A percentile compares a stretch with the other conserved stretches of the same genome.
phyloP scores from a whole-genome alignment of 2,329 filamentous ascomycete species.

The Onygena corvina region DNA sequence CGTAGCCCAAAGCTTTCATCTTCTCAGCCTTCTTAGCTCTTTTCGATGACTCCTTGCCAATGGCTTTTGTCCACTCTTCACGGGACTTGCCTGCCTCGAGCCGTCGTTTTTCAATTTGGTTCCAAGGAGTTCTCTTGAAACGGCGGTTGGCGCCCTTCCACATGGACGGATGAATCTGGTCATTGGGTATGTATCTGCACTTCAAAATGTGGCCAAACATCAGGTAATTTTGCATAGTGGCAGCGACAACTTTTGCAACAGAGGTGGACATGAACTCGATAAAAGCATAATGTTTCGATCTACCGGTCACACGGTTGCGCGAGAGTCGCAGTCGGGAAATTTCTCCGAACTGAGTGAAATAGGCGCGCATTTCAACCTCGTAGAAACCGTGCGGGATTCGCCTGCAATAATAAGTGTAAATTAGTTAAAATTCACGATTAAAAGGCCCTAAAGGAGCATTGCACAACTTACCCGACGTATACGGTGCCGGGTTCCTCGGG shows the following conservation, averaged over 20 bases:
- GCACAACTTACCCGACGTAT: conserved; percentile 56
- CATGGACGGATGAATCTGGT: conserved; percentile 65
- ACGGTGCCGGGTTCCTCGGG: conserved; percentile 56
- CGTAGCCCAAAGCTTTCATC: conserved; percentile 70
- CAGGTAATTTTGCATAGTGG: conserved; percentile 96
- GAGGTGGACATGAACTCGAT: conserved; percentile 69
- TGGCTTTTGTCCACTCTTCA: conserved; percentile 64
- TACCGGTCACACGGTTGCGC: conserved; percentile 82
- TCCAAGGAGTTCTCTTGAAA: conserved; percentile 80
- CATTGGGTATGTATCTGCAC: conserved; percentile 64
- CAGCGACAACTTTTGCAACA: conserved; percentile 81
- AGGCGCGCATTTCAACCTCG: conserved; percentile 85
- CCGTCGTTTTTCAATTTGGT: conserved; percentile 66
- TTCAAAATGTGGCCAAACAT: conserved; percentile 90
- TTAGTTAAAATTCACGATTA: not conserved
- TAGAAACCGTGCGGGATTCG: conserved; percentile 93
- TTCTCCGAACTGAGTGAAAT: conserved; percentile 85
- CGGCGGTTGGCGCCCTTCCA: conserved; percentile 86
- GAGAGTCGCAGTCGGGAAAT: conserved; percentile 71
- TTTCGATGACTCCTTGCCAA: conserved; percentile 59
- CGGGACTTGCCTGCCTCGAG: conserved; percentile 62
- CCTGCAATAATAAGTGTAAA: conserved; percentile 25
- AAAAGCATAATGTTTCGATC: conserved; percentile 88
- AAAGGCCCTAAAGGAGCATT: no score
- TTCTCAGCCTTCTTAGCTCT: conserved; percentile 58